Base-by-base conservation (phyloP, 495 filamentous ascomycete species). In the Aspergillus homomorphus region DNA sequence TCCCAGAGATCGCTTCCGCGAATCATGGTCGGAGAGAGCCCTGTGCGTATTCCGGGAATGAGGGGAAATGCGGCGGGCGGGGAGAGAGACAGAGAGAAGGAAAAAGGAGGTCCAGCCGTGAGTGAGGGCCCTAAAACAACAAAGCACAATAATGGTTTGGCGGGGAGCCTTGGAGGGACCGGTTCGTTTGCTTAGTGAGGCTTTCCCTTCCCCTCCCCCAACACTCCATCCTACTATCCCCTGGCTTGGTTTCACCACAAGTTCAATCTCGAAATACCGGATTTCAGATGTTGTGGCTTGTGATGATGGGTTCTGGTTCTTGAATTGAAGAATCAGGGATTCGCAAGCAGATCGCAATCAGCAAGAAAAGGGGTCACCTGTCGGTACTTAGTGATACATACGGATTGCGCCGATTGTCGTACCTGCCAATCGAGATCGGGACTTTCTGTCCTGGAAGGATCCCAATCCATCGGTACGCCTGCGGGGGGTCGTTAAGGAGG, bases 271-370 rank as follows among this genome's bases (percentile, higher is more conserved):
- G 6, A 38, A 12, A 38, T 38, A 38, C 33, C 33, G 33, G 33
- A 38, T 38, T 38, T 38, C 10, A 10, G 33, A 12, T 38, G 33
- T 38, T 38, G 33, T 38, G 33, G 33, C 33, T 14, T 38, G 6
- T 14, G 33, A 12, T 6, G 33, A 4, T 30, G 7, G 10, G 45
- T 3, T 3, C 22, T 7, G 45, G 21, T 9, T 4, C 24, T 24
- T 8, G 48, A 2, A n/a, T 9, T 51, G 23, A 50, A 50, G 46
- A 50, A 28, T 50, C 46, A 50, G 46, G 46, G 46, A 50, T 50
- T 24, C 18, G 26, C 26, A 30, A 30, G 26, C 26, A 30, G 22
- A 15, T 50, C 6, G 20, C 6, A 9, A 50, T 9, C 8, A 3
- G 22, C 5, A 23, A 23, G 19, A 46, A 46, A 43, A n/a, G n/a